phyloP scores from a whole-genome alignment of 2,329 filamentous ascomycete species.

The Colletotrichum sp. region DNA sequence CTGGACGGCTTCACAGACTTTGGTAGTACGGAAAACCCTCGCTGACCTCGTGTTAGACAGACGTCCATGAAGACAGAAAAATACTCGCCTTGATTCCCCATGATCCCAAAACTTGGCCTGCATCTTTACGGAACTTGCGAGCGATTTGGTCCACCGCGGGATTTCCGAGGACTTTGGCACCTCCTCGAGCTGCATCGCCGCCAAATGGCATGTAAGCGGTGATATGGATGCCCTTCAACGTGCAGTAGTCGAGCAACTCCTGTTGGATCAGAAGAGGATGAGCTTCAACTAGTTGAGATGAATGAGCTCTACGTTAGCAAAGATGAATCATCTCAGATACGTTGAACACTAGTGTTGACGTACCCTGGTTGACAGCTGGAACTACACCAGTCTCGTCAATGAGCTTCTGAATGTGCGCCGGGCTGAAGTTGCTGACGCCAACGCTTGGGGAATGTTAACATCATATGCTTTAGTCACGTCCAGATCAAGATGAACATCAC shows the following conservation, averaged over 20 bases:
- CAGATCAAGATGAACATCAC: background rate
- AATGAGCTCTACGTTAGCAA: background rate
- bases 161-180: background rate
- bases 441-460: background rate
- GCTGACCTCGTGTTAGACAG: background rate
- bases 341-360: background rate
- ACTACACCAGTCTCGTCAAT: background rate
- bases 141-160: background rate
- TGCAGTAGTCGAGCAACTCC: background rate
- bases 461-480: background rate
- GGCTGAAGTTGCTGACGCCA: background rate
- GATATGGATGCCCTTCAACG: background rate
- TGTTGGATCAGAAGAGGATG: background rate
- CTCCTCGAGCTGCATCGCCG: slow-evolving; percentile 27
- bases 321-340: background rate
- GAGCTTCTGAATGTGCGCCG: background rate
- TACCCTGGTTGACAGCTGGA: background rate
- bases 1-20: background rate
- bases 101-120: background rate
- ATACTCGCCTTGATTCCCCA: background rate
- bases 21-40: background rate
- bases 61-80: background rate
- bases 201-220: background rate
- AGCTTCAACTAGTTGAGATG: background rate
- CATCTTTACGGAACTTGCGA: background rate